These are phyloP conservation scores for Thelonectria blattea DNA, from an alignment of 2,329 filamentous ascomycete genomes.

Conservation along the genomic window DNA sequence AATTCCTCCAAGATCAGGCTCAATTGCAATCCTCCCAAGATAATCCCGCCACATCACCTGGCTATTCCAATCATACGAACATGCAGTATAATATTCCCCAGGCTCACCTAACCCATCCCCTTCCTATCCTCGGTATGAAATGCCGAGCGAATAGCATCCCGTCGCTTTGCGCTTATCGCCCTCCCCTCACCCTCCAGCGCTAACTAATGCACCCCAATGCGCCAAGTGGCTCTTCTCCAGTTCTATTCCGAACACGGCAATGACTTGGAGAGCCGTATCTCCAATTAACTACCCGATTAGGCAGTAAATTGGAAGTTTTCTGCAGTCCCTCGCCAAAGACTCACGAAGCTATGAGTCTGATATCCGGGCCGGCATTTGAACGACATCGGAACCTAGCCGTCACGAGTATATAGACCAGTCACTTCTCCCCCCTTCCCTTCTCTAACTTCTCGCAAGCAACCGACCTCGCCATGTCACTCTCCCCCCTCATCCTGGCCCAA, in stretches of 20 bases:
- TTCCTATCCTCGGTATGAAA: neutral
- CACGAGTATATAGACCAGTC: neutral
- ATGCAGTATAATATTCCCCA: too few species aligned
- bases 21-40: too few species aligned
- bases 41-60: too few species aligned
- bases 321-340: neutral
- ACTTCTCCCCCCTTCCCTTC: neutral
- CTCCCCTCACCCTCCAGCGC: neutral
- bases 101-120: too few species aligned
- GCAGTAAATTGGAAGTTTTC: conserved; percentile 1
- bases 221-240: neutral
- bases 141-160: neutral
- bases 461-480: neutral
- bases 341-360: neutral
- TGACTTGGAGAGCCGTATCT: neutral
- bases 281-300: neutral
- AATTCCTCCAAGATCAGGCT: too few species aligned
- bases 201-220: neutral
- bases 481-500: neutral
- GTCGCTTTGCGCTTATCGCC: neutral
- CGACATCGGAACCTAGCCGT: neutral
- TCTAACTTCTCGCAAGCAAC: neutral
- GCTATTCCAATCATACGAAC: neutral
- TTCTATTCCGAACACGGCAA: neutral
- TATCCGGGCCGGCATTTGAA: neutral